phyloP scores from a whole-genome alignment of 2,329 filamentous ascomycete genomes.

The Madurella mycetomatis region DNA sequence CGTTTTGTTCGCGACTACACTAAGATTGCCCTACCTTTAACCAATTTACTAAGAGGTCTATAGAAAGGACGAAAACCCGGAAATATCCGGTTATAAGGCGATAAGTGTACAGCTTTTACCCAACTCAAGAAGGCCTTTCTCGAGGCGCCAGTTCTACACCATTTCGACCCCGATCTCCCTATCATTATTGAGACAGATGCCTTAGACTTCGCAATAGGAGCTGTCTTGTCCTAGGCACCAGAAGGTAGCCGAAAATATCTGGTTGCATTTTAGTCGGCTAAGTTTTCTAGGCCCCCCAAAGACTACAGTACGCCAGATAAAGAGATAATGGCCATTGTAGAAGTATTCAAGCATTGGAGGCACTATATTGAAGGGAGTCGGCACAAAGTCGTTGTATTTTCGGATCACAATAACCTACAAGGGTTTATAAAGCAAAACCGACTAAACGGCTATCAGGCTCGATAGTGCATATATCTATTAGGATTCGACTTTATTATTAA shows the following conservation, averaged over 20 bases:
- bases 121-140: neutral
- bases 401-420: slow-evolving; percentile 2
- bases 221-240: neutral
- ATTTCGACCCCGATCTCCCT: neutral
- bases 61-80: neutral
- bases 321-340: neutral
- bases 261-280: neutral
- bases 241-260: neutral
- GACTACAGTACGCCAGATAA: neutral
- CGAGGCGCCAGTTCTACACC: neutral
- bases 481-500: slow-evolving; percentile 1
- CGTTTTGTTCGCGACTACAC: neutral
- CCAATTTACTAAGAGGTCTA: neutral
- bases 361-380: neutral
- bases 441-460: neutral
- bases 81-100: neutral
- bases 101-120: neutral
- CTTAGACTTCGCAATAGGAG: neutral
- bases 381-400: neutral
- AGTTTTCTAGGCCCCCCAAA: neutral
- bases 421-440: neutral
- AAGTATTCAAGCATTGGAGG: neutral
- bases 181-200: neutral
- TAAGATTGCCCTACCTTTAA: neutral
- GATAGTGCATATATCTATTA: neutral